These are phyloP conservation scores for Backusella sp. DNA, from an alignment of 192 early-diverging fungal genomes.

Conservation along the genomic window DNA sequence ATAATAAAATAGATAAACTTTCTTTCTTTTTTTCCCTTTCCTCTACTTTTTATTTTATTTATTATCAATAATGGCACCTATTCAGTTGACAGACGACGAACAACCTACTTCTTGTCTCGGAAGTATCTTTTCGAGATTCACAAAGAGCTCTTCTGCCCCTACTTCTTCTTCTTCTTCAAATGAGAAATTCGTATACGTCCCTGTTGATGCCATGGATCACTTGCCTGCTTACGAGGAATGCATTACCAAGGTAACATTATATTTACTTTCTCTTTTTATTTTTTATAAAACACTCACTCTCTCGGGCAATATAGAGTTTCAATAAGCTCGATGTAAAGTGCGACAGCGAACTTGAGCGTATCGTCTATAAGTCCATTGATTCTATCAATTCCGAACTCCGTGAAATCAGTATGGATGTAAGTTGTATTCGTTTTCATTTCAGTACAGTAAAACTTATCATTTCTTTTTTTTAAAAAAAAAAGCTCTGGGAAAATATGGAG, in stretches of 20 bases:
- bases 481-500: constrained; percentile 61
- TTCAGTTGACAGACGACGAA: background rate
- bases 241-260: constrained; percentile 15
- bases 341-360: constrained; percentile 18
- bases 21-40: background rate
- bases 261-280: background rate
- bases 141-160: background rate
- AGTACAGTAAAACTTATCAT: background rate
- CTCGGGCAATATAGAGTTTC: constrained; percentile 13
- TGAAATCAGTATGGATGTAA: constrained; percentile 33
- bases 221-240: constrained; percentile 37
- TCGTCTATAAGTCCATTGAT: constrained; percentile 22
- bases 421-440: background rate
- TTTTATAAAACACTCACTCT: background rate
- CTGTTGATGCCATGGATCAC: constrained; percentile 11
- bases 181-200: constrained; percentile 9
- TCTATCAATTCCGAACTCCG: constrained; percentile 22
- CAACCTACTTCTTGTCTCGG: constrained; percentile 4
- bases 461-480: background rate
- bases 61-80: background rate
- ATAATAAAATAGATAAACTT: constrained; percentile 3
- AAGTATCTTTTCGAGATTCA: constrained; percentile 13
- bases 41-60: background rate
- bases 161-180: background rate
- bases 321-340: constrained; percentile 28